Conservation (phyloP, 23 red algal species). For the Pyropia haitanensis region DNA sequence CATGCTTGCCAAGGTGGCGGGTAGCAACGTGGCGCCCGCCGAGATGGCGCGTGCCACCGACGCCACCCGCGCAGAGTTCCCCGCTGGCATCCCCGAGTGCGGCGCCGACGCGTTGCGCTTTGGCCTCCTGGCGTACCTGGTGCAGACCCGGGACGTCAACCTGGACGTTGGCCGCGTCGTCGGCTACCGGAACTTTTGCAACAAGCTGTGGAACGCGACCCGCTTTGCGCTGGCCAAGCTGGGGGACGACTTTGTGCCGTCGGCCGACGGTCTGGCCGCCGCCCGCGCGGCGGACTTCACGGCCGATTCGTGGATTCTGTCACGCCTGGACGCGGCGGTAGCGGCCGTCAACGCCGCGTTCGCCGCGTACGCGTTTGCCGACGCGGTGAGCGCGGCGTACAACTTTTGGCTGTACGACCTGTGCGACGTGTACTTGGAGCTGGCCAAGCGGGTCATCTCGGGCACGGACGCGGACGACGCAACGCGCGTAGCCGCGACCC, state of each 20-base stretch:
- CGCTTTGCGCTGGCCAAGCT: constrained; percentile 84
- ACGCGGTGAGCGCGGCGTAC: constrained; percentile 53
- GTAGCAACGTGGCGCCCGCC: constrained; percentile 47
- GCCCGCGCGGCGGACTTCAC: constrained; percentile 14
- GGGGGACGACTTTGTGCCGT: constrained; percentile 36
- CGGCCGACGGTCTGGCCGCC: constrained; percentile 20
- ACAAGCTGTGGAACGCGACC: constrained; percentile 98
- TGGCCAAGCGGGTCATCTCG: constrained; percentile 73
- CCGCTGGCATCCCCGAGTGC: constrained; percentile 86
- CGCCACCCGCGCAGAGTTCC: constrained; percentile 67
- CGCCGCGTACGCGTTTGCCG: constrained; percentile 49
- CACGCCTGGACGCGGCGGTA: constrained; percentile 33
- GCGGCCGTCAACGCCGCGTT: constrained; percentile 47
- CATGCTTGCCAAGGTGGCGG: constrained; percentile 54
- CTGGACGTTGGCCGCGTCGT: constrained; percentile 85
- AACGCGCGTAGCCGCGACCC: constrained; percentile 26
- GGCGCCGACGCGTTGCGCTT: constrained; percentile 94
- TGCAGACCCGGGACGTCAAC: constrained; percentile 89
- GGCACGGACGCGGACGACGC: constrained; percentile 13
- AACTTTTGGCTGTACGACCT: constrained; percentile 95
- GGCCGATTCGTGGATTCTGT: constrained; percentile 73
- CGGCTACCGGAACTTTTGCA: constrained; percentile 91
- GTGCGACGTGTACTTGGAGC: constrained; percentile 88
- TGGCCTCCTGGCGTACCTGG: constrained; percentile 89
- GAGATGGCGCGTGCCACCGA: constrained; percentile 73